These are phyloP conservation scores for Rhizopogon vesiculosus DNA, from an alignment of 768 basidiomycete genomes.

Conservation along the genomic window DNA sequence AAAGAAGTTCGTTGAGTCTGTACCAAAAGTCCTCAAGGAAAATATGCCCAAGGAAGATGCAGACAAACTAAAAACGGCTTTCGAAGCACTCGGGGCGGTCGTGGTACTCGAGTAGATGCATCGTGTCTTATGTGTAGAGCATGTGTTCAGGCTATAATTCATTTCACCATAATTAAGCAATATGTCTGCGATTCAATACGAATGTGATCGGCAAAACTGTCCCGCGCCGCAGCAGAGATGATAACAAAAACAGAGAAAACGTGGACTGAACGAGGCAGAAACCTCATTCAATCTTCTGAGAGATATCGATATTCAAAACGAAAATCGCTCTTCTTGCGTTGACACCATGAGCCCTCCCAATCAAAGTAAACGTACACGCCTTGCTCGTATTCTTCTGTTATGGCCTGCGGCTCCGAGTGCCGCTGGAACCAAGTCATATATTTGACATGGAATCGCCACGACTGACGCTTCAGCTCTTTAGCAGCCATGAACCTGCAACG, in stretches of 20 bases:
- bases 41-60: conserved; percentile 95
- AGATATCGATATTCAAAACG: conserved; percentile 94
- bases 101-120: conserved; percentile 70
- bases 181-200: conserved; percentile 5
- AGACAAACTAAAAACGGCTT: conserved; percentile 90
- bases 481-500: conserved; percentile 81
- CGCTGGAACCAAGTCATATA: conserved; percentile 99
- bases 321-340: conserved; percentile 97
- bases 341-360: conserved; percentile 99
- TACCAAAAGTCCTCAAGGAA: conserved; percentile 92
- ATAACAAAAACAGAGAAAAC: conserved; percentile 6
- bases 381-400: conserved; percentile 99
- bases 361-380: conserved; percentile 99
- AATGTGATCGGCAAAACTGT: conserved; percentile 12
- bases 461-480: conserved; percentile 94
- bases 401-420: conserved; percentile 95
- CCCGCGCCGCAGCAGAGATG: conserved; percentile 12
- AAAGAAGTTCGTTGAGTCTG: conserved; percentile 97
- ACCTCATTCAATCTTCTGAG: conserved; percentile 67
- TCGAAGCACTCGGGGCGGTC: conserved; percentile 85
- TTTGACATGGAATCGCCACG: conserved; percentile 99
- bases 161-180: conserved; percentile 14
- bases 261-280: neutral
- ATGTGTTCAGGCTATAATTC: conserved; percentile 9
- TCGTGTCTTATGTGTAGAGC: conserved; percentile 8